A percentile compares a stretch with the other conserved stretches of the same genome.
Evolutionary conservation across 768 basidiomycete genomes (phyloP).

Genomic region (Trametes villosa): DNA sequence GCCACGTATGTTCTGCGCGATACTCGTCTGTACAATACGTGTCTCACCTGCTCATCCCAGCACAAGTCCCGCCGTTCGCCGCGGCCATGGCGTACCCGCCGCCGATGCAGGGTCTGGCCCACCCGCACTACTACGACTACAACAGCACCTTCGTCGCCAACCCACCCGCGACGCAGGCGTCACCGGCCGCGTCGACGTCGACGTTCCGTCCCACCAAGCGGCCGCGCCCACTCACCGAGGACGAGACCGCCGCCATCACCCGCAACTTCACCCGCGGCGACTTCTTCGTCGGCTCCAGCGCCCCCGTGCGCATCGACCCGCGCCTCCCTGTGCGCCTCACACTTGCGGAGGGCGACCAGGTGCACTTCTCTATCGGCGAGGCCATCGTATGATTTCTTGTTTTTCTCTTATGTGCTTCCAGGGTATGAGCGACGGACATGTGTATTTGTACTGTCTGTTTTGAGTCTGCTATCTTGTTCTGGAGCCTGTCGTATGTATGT

Average conservation of each 20-base stretch:
- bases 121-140: slow-evolving; percentile 80
- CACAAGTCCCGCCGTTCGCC: slow-evolving; percentile 41
- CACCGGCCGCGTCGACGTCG: slow-evolving; percentile 64
- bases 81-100: slow-evolving; percentile 45
- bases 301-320: slow-evolving; percentile 83
- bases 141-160: slow-evolving; percentile 40
- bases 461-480: slow-evolving; percentile 18
- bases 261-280: slow-evolving; percentile 82
- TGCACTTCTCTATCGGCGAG: slow-evolving; percentile 66
- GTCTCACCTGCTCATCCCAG: slow-evolving; percentile 25
- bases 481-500: slow-evolving; percentile 22
- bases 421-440: slow-evolving; percentile 21
- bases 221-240: slow-evolving; percentile 78
- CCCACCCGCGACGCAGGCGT: slow-evolving; percentile 46
- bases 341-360: slow-evolving; percentile 81
- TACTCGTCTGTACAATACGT: slow-evolving; percentile 12
- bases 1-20: slow-evolving; percentile 24
- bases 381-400: slow-evolving; percentile 41
- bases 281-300: slow-evolving; percentile 80
- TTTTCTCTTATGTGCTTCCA: neutral
- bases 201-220: slow-evolving; percentile 83
- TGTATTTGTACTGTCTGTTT: slow-evolving; percentile 23
- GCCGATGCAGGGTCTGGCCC: slow-evolving; percentile 46
- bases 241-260: slow-evolving; percentile 82
- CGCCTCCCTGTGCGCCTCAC: slow-evolving; percentile 79